Evolutionary conservation across 2,329 filamentous ascomycete species (phyloP), one percentile per base, ranked within the genome.

Genomic region (Aureobasidium mangrovei): DNA sequence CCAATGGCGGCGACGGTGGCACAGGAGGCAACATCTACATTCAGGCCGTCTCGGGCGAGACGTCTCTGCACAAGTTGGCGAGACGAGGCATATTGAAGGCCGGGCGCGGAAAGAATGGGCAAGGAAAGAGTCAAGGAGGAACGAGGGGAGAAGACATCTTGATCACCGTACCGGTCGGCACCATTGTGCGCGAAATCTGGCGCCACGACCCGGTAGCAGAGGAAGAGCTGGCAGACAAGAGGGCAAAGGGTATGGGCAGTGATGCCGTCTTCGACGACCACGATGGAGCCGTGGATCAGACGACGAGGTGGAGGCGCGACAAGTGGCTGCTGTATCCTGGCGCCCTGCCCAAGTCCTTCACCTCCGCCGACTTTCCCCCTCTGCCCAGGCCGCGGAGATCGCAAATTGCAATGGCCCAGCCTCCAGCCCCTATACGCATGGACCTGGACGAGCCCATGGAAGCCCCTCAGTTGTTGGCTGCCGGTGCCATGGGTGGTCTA

Each of bases 1-100:
- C 93, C 7, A 97, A 98, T 69, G 93, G 93, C 46, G 93, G 93
- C 57, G 90, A 98, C 66, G 93, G 93, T 40, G 93, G 93, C 4
- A 86, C 83, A 54, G 93, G 93, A 58, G 93, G 93, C 38, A 94
- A 86, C 63, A 77, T 98, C 60, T 97, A 95, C 69, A 94, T 98
- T 56, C 91, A 97, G 71, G 91, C 93, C 6, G 83, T 95, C 1
- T 83, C 86, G 53, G 89, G 90, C 56, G 87, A 97, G 70, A 97
- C 90, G 0, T 95, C 89, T 52, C 73, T 98, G 58, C 91, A 97
- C 72, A 97, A 96, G 72, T 77, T 98, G 7, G 85, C 88, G 1
- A 79, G 91, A 39, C 77, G 85, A 61, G 83, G 88, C 2, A 80
- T 89, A 54, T 70, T 91, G 48, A 84, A 86, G 56, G 88, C 87